phyloP scores from a whole-genome alignment of 2,329 filamentous ascomycete species.

The Beauveria varroae region DNA sequence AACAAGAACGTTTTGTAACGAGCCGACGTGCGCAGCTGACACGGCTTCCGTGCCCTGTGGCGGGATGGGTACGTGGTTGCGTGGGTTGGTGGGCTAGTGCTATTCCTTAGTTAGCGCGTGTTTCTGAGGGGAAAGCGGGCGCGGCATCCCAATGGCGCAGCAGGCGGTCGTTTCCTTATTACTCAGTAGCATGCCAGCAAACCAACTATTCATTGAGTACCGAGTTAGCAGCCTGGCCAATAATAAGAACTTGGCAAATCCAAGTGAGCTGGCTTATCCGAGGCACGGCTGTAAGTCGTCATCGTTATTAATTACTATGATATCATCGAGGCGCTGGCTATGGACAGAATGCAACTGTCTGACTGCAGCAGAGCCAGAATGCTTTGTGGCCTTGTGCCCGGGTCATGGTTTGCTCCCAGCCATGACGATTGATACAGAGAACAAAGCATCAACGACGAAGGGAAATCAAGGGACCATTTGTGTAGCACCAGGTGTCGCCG shows the following conservation, averaged over 20 bases:
- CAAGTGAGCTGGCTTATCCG: not conserved
- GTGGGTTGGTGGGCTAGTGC: no score
- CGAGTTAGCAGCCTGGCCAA: no score
- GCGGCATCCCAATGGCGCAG: not conserved
- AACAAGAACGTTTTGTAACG: not conserved
- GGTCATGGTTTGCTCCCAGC: no score
- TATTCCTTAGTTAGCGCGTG: not conserved
- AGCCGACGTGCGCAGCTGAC: not conserved
- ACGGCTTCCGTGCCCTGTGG: not conserved
- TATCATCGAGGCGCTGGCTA: not conserved
- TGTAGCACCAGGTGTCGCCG: not conserved
- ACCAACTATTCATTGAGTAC: no score
- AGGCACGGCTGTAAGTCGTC: not conserved
- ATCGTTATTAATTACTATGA: not conserved
- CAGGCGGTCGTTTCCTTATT: not conserved
- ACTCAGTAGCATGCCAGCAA: no score
- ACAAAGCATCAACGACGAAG: not conserved
- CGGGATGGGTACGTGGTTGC: not conserved
- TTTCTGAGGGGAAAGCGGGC: not conserved
- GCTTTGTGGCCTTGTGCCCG: no score
- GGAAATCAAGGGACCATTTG: not conserved
- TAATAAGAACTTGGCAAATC: not conserved
- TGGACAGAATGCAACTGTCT: not conserved
- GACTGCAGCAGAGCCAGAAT: no score
- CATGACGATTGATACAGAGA: no score